phyloP scores from a whole-genome alignment of 1,139 yeast genomes.

The Suhomyces coccinellae region DNA sequence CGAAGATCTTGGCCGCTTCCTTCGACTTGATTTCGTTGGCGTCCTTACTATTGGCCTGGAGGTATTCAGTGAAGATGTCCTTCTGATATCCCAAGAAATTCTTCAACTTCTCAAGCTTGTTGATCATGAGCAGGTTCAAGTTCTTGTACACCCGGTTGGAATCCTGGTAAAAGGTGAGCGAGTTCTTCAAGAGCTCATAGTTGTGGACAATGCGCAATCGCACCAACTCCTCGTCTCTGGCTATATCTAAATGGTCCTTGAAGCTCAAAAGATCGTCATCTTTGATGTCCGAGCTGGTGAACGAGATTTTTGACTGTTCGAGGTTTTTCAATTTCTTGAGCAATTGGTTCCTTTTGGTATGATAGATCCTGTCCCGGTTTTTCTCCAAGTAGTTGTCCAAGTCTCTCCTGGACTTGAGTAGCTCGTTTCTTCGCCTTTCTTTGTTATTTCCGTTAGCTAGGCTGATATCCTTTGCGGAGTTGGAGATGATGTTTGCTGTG shows the following conservation, averaged over 20 bases:
- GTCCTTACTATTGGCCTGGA: conserved; percentile 24
- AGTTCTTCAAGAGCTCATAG: conserved; percentile 37
- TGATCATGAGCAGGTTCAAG: conserved; percentile 31
- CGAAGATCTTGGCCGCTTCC: conserved; percentile 38
- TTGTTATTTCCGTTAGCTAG: conserved; percentile 27
- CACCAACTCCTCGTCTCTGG: conserved; percentile 40
- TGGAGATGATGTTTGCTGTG: conserved; percentile 10
- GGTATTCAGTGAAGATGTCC: conserved; percentile 27
- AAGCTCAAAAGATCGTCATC: conserved; percentile 35
- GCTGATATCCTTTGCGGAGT: conserved; percentile 23
- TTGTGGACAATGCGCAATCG: conserved; percentile 34
- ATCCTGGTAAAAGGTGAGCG: conserved; percentile 39
- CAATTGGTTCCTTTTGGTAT: conserved; percentile 24
- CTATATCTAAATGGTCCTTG: conserved; percentile 35
- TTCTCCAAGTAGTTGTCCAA: conserved; percentile 18
- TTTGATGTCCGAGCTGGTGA: conserved; percentile 22
- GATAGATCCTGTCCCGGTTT: conserved; percentile 25
- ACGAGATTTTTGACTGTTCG: conserved; percentile 27
- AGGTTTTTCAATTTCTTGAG: conserved; percentile 29
- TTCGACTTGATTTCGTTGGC: conserved; percentile 35
- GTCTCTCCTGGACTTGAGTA: conserved; percentile 20
- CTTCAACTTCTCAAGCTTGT: conserved; percentile 41
- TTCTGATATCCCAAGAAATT: conserved; percentile 44
- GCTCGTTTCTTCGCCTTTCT: conserved; percentile 28
- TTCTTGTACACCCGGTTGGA: conserved; percentile 39